These are phyloP conservation scores for Fraxinus paxiana DNA, from an alignment of 305 asterid genomes.

Conservation along the genomic window DNA sequence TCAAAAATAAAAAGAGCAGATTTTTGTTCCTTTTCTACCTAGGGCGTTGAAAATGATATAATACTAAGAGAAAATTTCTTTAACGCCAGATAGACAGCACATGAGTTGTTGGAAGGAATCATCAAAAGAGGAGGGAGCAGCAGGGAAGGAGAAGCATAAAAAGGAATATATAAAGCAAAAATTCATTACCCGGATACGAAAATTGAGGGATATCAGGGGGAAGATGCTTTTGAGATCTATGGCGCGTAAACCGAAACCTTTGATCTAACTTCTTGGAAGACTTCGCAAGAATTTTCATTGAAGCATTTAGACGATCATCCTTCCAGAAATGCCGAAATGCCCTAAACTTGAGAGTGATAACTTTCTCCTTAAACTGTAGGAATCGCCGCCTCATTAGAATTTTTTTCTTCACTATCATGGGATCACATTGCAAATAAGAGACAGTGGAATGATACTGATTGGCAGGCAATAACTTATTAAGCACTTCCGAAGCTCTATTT, in stretches of 20 bases:
- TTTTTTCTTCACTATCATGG: constrained; percentile 40
- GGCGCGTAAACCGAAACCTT: constrained; percentile 39
- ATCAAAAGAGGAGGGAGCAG: neutral
- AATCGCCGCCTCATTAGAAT: constrained; percentile 47
- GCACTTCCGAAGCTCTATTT: constrained; percentile 47
- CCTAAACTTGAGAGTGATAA: constrained; percentile 63
- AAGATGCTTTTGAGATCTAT: constrained; percentile 50
- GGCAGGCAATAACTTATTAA: constrained; percentile 53
- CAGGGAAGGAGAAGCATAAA: neutral
- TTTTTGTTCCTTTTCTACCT: neutral
- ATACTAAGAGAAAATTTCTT: neutral
- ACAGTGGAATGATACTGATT: constrained; percentile 31
- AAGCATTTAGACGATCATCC: constrained; percentile 60
- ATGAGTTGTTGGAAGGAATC: neutral
- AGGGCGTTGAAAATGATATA: neutral
- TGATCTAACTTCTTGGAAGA: constrained; percentile 72
- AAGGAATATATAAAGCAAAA: constrained; percentile 1
- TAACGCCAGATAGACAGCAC: neutral
- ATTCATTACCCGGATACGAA: constrained; percentile 47
- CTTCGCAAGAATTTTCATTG: constrained; percentile 58
- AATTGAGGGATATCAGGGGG: constrained; percentile 50
- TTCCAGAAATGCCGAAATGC: constrained; percentile 79
- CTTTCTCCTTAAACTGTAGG: constrained; percentile 62
- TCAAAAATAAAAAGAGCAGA: neutral
- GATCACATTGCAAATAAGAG: constrained; percentile 28